Evolutionary conservation across 306 rosid genomes (phyloP).

Genomic region (Trichosanthes cucumerina): DNA sequence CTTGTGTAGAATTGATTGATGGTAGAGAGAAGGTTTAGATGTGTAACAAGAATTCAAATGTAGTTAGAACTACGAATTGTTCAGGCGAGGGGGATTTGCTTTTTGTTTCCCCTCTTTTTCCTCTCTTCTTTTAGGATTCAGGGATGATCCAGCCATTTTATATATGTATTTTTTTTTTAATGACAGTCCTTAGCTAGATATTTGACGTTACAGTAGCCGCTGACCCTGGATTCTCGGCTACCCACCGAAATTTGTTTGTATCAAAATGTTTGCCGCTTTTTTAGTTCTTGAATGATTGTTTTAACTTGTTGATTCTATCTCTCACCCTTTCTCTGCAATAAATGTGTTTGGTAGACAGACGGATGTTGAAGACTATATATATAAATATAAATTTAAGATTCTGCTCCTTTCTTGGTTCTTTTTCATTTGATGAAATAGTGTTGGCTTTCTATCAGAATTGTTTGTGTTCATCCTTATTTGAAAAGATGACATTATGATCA

Average conservation of each 20-base stretch:
- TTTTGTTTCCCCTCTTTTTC: constrained; percentile 25
- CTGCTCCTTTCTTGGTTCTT: not conserved
- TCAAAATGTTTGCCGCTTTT: constrained; percentile 30
- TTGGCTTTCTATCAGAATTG: not conserved
- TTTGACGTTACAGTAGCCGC: constrained; percentile 36
- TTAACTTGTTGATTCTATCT: constrained; percentile 3
- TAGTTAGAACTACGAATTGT: constrained; percentile 36
- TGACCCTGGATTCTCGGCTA: constrained; percentile 36
- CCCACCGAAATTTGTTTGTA: constrained; percentile 55
- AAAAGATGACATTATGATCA: not conserved
- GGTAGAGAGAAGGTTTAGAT: constrained; percentile 32
- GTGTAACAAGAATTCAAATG: constrained; percentile 40
- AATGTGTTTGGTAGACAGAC: not conserved
- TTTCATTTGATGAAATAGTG: not conserved
- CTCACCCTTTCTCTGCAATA: not conserved
- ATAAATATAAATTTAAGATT: not conserved
- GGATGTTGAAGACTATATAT: not conserved
- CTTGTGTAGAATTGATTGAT: constrained; percentile 35
- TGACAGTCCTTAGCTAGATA: constrained; percentile 35
- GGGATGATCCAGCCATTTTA: constrained; percentile 19
- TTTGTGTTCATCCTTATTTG: not conserved
- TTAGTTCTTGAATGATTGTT: constrained; percentile 34
- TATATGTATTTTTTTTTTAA: constrained; percentile 17
- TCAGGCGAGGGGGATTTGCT: constrained; percentile 37
- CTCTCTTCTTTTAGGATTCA: constrained; percentile 18